A percentile compares a stretch with the other conserved stretches of the same genome.
Conservation (phyloP, 2,329 filamentous ascomycete species). For the Colletotrichum paranaense region DNA sequence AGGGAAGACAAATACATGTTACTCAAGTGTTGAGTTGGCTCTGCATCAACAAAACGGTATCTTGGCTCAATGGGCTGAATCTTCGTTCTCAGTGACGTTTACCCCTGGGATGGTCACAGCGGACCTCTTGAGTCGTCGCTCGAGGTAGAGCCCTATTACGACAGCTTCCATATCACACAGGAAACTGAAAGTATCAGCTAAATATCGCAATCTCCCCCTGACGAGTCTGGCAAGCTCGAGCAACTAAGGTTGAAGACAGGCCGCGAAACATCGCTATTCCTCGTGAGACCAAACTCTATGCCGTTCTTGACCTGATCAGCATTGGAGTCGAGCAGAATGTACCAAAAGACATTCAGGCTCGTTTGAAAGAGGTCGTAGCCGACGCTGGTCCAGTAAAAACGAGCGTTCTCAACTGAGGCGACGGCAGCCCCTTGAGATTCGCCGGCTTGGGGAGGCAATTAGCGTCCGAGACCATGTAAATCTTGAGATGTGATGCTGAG, state of each 20-base stretch:
- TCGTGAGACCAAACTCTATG: slow-evolving; percentile 21
- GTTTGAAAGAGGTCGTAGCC: slow-evolving; percentile 26
- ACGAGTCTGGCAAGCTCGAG: background rate
- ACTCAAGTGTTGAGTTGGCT: too few relatives aligned
- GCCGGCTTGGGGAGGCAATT: slow-evolving; percentile 45
- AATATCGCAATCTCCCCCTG: fast-evolving
- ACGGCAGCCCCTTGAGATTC: slow-evolving; percentile 53
- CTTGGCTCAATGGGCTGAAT: too few relatives aligned
- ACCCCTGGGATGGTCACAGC: too few relatives aligned
- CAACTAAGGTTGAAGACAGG: slow-evolving; percentile 26
- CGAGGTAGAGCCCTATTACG: background rate
- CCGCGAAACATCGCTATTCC: slow-evolving; percentile 3
- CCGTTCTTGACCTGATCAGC: slow-evolving; percentile 9
- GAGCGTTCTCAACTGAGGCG: slow-evolving; percentile 58
- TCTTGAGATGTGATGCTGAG: background rate
- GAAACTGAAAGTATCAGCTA: background rate
- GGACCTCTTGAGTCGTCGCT: too few relatives aligned
- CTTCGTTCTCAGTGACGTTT: too few relatives aligned
- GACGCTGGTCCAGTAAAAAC: slow-evolving; percentile 23
- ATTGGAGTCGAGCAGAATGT: slow-evolving; percentile 30
- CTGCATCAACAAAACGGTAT: too few relatives aligned
- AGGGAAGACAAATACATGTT: too few relatives aligned
- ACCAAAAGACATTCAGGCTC: slow-evolving; percentile 31
- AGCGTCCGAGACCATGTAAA: background rate
- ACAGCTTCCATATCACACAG: background rate